Evolutionary conservation across 2,329 filamentous ascomycete species (phyloP).

Genomic region (Pseudopyrenochaeta lycopersici): DNA sequence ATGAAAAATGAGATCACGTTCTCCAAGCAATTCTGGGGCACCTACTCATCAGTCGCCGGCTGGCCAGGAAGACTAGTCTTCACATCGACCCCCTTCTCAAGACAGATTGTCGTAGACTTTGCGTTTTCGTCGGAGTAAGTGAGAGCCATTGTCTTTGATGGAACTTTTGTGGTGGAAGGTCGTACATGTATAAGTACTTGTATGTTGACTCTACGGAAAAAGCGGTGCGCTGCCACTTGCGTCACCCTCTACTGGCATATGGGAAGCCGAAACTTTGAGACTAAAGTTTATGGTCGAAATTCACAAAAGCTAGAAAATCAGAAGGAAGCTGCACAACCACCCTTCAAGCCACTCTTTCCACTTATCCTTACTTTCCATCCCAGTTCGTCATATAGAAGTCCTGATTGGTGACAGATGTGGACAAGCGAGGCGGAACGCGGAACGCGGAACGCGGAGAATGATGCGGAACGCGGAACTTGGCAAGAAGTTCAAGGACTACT

Average conservation of each 20-base stretch:
- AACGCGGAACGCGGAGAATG: constrained; percentile 3
- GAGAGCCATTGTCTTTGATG: neutral
- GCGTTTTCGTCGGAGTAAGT: neutral
- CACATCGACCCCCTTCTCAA: neutral
- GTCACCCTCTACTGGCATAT: too few relatives aligned
- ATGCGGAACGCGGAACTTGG: neutral
- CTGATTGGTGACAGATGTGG: too few relatives aligned
- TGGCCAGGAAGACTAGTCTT: neutral
- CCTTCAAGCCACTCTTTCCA: neutral
- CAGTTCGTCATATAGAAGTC: neutral
- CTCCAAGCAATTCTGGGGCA: neutral
- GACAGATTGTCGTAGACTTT: neutral
- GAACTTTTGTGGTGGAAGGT: neutral
- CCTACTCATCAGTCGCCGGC: neutral
- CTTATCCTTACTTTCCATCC: neutral
- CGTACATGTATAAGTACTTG: neutral
- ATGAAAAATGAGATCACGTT: neutral
- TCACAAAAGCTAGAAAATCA: neutral
- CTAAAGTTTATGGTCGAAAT: neutral
- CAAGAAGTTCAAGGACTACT: too few relatives aligned
- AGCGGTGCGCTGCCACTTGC: too few relatives aligned
- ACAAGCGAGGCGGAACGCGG: constrained; percentile 7
- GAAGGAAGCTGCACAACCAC: neutral
- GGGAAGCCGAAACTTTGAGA: neutral
- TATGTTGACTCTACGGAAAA: too few relatives aligned